Conservation (phyloP, 495 filamentous ascomycete species). For the Alectoria sarmentosa region DNA sequence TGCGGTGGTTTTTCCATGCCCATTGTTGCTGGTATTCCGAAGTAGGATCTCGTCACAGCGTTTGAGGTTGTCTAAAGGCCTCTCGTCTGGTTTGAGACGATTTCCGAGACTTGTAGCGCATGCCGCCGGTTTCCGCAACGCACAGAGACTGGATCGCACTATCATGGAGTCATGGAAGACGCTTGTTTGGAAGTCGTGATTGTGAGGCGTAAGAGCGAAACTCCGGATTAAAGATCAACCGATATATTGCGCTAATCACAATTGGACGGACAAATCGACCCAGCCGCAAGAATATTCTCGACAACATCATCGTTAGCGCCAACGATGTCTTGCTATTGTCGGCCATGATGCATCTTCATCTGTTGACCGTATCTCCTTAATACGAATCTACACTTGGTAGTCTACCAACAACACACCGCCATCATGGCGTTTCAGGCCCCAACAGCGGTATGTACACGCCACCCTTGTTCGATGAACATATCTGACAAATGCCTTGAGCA, state of each 20-base stretch:
- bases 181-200: neutral
- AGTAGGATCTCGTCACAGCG: neutral
- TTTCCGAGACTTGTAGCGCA: neutral
- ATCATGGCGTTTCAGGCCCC: constrained; percentile 46
- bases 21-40: neutral
- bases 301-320: neutral
- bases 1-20: too few species aligned
- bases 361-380: neutral
- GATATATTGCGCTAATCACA: neutral
- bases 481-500: constrained; percentile 24
- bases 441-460: constrained; percentile 37
- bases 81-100: too few species aligned
- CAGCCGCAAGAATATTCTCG: constrained; percentile 9
- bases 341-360: constrained; percentile 8
- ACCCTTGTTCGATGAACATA: neutral
- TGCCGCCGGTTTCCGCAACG: neutral
- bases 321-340: neutral
- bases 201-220: neutral
- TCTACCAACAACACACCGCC: constrained; percentile 13
- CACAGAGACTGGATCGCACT: neutral
- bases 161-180: too few species aligned
- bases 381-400: neutral
- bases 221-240: neutral
- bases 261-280: neutral
- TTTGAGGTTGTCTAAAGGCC: neutral